Base-by-base conservation (phyloP, 805 yeast species). In the Saturnispora dispora region DNA sequence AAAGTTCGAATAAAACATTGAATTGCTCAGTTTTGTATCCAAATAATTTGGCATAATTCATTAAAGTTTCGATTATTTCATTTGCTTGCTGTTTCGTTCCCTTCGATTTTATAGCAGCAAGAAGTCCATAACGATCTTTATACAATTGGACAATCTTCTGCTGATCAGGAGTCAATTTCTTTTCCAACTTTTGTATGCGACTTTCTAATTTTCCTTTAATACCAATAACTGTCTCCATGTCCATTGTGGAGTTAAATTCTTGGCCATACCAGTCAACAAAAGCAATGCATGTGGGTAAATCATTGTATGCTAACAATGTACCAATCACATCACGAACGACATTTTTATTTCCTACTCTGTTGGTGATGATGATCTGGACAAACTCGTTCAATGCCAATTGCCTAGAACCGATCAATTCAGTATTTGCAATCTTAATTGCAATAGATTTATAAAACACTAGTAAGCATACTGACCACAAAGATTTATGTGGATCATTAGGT, bases 231-330 rank as follows among this genome's bases (percentile, higher is more conserved):
- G 40, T 30, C 11, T 49, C 44, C 17, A 42, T 15, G 8, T 32
- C n/a, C 27, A 49, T 5, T 17, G 17, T 18, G 10, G n/a, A 11
- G 27, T 35, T 40, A 22, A 39, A 44, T 15, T 35, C 27, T 8
- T 3, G 2, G n/a, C 33, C 37, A 28, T 49, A 44, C 52, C 52
- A 49, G 10, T 44, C 45, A 15, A 44, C 23, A 28, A 49, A 49
- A 15, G 52, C 52, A 44, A 49, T 49, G 25, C 46, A 44, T 5
- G 45, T 44, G 6, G 52, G 47, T 11, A 35, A 20, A 46, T 64
- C 68, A 10, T 65, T 62, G 49, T 54, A 65, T 2, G 57, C 58
- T 43, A 66, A 22, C 25, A 65, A 59, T 1, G 66, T 57, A 8
- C 53, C 53, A 28, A 53, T 47, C 0, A 55, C 45, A 35, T 53